Evolutionary conservation across 306 rosid species (phyloP).

Genomic region (Astragalus membranaceus): DNA sequence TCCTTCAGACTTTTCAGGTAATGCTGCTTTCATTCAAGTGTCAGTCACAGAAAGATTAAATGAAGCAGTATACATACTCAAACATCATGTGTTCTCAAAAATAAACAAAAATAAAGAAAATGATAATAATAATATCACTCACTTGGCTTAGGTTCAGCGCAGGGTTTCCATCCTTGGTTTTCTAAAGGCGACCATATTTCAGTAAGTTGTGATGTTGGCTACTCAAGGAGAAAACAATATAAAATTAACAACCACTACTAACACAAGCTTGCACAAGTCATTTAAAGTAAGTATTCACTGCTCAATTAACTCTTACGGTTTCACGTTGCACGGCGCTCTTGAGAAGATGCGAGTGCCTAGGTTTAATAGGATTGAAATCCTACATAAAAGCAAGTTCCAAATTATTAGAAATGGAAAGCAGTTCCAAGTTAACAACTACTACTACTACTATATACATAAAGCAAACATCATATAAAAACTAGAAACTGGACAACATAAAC

Average conservation of each 20-base stretch:
- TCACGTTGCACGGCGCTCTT: constrained; percentile 70
- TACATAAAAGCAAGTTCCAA: constrained; percentile 26
- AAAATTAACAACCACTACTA: background rate
- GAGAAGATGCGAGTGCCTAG: constrained; percentile 78
- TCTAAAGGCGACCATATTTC: constrained; percentile 70
- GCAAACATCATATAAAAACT: background rate
- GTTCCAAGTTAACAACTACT: background rate
- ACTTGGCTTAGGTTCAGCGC: constrained; percentile 56
- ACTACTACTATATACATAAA: too few relatives aligned
- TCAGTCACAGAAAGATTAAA: constrained; percentile 10
- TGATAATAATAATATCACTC: constrained; percentile 25
- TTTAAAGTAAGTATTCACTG: constrained; percentile 11
- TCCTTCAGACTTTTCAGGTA: constrained; percentile 74
- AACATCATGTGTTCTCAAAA: background rate
- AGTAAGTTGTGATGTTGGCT: constrained; percentile 55
- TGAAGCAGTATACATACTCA: background rate
- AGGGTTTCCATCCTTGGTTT: constrained; percentile 62
- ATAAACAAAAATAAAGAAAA: background rate
- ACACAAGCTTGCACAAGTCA: background rate
- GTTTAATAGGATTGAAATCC: constrained; percentile 73
- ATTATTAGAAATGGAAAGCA: background rate
- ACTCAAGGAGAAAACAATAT: constrained; percentile 12
- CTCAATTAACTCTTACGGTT: constrained; percentile 54
- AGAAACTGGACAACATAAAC: background rate
- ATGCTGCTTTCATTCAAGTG: constrained; percentile 47